Percentiles rank a stretch among this genome's conserved stretches.
These are phyloP conservation scores for Leptographium radiaticola DNA, from an alignment of 2,329 filamentous ascomycete species.

Conservation along the genomic window DNA sequence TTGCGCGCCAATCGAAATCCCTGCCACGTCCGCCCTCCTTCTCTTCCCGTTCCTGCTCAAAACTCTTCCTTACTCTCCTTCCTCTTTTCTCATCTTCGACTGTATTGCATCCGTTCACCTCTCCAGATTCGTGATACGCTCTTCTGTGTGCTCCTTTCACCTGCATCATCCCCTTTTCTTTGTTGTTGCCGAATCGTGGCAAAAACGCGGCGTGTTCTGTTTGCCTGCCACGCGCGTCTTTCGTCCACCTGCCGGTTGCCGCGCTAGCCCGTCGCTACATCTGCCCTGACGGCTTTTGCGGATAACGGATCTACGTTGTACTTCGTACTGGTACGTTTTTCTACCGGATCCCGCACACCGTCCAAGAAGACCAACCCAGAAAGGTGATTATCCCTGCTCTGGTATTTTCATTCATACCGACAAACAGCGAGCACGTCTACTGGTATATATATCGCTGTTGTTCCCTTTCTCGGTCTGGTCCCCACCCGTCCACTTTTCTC, in stretches of 20 bases:
- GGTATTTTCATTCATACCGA: not conserved
- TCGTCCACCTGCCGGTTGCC: not conserved
- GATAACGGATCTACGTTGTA: not conserved
- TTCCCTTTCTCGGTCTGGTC: constrained; percentile 7
- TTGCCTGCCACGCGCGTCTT: not conserved
- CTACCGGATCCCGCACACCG: not conserved
- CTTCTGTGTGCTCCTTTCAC: not conserved
- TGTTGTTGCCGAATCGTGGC: not conserved
- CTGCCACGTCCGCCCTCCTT: not conserved
- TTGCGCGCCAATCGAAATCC: not conserved
- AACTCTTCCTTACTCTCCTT: not conserved
- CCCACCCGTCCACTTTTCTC: constrained; percentile 11
- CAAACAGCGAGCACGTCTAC: not conserved
- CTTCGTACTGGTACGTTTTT: constrained; percentile 2
- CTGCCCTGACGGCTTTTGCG: constrained; percentile 1
- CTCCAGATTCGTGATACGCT: not conserved
- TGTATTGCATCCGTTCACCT: not conserved
- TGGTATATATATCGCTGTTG: constrained; percentile 7
- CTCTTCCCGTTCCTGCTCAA: not conserved
- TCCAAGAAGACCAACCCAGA: not conserved
- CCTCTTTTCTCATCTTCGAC: not conserved
- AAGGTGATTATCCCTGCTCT: not conserved
- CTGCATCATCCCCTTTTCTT: not conserved
- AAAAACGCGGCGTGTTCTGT: not conserved
- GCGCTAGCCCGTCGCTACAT: not conserved